Percentiles rank a stretch among this genome's conserved stretches.
phyloP scores from a whole-genome alignment of 2,329 filamentous ascomycete genomes.

The Aquanectria penicillioides region DNA sequence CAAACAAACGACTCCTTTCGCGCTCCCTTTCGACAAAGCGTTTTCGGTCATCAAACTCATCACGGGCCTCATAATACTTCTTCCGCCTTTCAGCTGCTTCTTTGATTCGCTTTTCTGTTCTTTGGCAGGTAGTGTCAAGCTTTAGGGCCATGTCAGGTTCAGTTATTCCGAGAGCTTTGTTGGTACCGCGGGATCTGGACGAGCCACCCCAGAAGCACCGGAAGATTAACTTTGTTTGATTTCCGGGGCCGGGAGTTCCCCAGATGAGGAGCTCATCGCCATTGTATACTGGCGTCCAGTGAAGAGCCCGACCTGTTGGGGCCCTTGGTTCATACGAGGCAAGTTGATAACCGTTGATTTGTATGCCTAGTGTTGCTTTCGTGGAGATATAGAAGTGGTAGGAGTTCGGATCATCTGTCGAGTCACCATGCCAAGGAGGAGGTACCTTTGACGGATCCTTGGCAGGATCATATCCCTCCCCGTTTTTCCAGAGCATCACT shows the following conservation, averaged over 20 bases:
- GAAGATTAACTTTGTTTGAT: conserved; percentile 60
- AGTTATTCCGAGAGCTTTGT: conserved; percentile 47
- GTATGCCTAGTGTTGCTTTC: conserved; percentile 79
- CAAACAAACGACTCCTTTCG: conserved; percentile 60
- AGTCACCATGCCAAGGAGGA: conserved; percentile 52
- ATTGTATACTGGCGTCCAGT: conserved; percentile 77
- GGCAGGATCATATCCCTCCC: conserved; percentile 70
- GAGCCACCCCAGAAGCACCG: conserved; percentile 68
- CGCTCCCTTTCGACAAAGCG: conserved; percentile 57
- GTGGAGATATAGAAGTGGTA: conserved; percentile 81
- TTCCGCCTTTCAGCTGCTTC: conserved; percentile 52
- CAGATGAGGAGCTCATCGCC: conserved; percentile 83
- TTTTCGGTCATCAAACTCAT: conserved; percentile 56
- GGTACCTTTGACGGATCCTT: conserved; percentile 65
- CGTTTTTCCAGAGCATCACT: conserved; percentile 77
- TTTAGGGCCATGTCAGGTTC: conserved; percentile 51
- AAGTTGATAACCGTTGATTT: conserved; percentile 78
- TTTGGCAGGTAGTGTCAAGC: conserved; percentile 60
- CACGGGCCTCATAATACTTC: conserved; percentile 54
- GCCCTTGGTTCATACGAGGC: conserved; percentile 64
- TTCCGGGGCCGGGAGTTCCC: conserved; percentile 55
- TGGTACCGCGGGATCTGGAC: conserved; percentile 50
- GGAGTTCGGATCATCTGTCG: conserved; percentile 56
- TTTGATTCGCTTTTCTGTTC: conserved; percentile 56
- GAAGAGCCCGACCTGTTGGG: conserved; percentile 62